Base-by-base conservation (phyloP, 306 rosid species). In the Styphnolobium japonicum region DNA sequence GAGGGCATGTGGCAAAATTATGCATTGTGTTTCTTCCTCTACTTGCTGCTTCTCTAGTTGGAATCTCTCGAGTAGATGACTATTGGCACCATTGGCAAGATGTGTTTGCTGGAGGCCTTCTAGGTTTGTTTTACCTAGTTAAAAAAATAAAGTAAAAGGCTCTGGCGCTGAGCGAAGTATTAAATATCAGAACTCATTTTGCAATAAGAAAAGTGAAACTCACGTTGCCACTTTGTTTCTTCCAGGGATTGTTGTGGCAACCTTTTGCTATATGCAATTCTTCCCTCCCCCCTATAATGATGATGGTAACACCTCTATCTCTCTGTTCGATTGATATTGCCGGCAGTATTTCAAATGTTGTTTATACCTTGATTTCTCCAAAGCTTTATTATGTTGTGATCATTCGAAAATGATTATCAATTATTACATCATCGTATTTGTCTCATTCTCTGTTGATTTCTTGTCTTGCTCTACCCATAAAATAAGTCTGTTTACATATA, bases 21-120 rank as follows among this genome's bases (percentile, higher is more conserved):
- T 95, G 98, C 90, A 78, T 90, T 18, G 87, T 92, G 23, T 61
- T 91, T 48, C 86, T 92, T 70, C 98, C 98, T 66, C 73, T 95
- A n/a, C 95, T 95, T 31, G 53, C 19, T 29, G 98, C 97, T 23
- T 75, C 90, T 68, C 89, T 95, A 10, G 94, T 95, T 55, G 96
- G 84, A n/a, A 75, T 95, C 76, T 92, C 98, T 36, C 75, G 97
- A 56, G 97, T 95, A 9, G 85, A 91, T 77, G 98, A 94, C 80
- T 94, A 94, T 78, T 92, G 98, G 98, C 98, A 94, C 82, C 98
- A 92, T 82, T 94, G 98, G 98, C 92, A 88, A 84, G 98, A 94
- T 75, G 97, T 94, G 8, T 92, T 94, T 57, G 90, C 90, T 12
- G 98, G 97, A 62, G 93, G 88, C 9, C 53, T 94, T 65, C 53